Conservation (phyloP, 306 rosid species). For the Castanospermum australe region DNA sequence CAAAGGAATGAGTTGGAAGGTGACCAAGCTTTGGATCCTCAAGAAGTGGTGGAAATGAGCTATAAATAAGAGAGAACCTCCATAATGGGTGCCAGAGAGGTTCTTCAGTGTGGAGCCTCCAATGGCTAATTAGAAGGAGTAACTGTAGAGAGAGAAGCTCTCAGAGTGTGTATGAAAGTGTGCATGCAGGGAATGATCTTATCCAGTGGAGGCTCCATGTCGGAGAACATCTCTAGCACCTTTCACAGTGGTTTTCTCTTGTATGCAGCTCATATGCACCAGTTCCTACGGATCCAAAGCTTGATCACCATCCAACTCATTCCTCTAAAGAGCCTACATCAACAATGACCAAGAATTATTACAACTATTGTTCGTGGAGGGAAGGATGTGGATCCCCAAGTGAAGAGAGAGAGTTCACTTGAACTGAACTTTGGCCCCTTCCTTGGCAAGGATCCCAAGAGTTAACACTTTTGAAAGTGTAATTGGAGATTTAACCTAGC, state of each 20-base stretch:
- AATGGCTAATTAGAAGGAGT: constrained; percentile 3
- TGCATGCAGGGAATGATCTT: background rate
- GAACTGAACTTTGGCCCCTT: too few species aligned
- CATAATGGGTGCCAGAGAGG: background rate
- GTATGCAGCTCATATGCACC: constrained; percentile 10
- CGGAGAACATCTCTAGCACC: background rate
- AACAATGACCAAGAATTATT: too few species aligned
- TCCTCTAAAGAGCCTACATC: constrained; percentile 3
- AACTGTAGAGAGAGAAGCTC: constrained; percentile 8
- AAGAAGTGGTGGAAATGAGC: background rate
- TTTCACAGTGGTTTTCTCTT: constrained; percentile 8
- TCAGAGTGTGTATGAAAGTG: background rate
- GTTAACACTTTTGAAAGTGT: too few species aligned
- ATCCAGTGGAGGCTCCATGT: background rate
- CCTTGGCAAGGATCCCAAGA: too few species aligned
- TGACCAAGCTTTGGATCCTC: constrained; percentile 23
- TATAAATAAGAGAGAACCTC: background rate
- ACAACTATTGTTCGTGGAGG: too few species aligned
- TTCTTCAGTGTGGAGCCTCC: constrained; percentile 10
- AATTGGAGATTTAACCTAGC: constrained; percentile 15
- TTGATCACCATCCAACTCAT: background rate
- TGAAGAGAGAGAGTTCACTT: too few species aligned
- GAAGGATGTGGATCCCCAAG: too few species aligned
- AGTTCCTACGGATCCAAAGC: constrained; percentile 25
- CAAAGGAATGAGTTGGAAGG: constrained; percentile 11